Percentiles rank a stretch among this genome's conserved stretches.
Conservation (phyloP, 1,139 yeast species). For the Fermentozyma sake region DNA sequence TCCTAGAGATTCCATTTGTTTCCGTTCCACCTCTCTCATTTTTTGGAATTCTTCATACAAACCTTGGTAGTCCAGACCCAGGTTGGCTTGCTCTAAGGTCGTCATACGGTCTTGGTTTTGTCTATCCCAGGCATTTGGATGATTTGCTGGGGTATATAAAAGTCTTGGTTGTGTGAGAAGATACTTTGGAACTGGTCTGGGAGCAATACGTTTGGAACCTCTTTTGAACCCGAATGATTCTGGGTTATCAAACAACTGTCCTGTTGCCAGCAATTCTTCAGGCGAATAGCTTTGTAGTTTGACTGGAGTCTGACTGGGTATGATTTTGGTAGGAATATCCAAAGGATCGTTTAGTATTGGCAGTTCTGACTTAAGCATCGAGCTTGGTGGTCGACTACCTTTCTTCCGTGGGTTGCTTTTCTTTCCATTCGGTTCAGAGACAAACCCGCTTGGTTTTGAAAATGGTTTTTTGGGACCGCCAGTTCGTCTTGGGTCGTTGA, state of each 20-base stretch:
- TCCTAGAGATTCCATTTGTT: conserved; percentile 75
- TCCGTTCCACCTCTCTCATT: conserved; percentile 74
- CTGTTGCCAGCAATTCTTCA: conserved; percentile 23
- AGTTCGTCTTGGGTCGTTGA: conserved; percentile 17
- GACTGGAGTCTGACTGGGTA: conserved; percentile 20
- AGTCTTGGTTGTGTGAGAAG: conserved; percentile 34
- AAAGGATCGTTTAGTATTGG: conserved; percentile 11
- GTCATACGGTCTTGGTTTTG: conserved; percentile 39
- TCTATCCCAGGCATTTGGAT: conserved; percentile 38
- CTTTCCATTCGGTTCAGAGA: conserved; percentile 4
- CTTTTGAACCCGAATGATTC: conserved; percentile 26
- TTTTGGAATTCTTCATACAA: conserved; percentile 54
- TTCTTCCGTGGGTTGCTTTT: conserved; percentile 1
- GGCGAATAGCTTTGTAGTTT: conserved; percentile 18
- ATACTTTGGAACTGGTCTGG: conserved; percentile 36
- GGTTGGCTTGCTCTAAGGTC: conserved; percentile 27
- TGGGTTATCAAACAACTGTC: conserved; percentile 26
- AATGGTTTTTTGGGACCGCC: conserved; percentile 8
- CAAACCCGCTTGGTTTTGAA: conserved; percentile 3
- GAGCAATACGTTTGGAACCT: conserved; percentile 5
- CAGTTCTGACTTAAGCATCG: conserved; percentile 2
- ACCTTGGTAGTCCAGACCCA: conserved; percentile 39
- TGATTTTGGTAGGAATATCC: conserved; percentile 16
- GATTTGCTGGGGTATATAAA: conserved; percentile 30
- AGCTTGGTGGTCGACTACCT: conserved; percentile 1